Evolutionary conservation across 257 asterid species (phyloP).

Genomic region (Henckelia pumila): DNA sequence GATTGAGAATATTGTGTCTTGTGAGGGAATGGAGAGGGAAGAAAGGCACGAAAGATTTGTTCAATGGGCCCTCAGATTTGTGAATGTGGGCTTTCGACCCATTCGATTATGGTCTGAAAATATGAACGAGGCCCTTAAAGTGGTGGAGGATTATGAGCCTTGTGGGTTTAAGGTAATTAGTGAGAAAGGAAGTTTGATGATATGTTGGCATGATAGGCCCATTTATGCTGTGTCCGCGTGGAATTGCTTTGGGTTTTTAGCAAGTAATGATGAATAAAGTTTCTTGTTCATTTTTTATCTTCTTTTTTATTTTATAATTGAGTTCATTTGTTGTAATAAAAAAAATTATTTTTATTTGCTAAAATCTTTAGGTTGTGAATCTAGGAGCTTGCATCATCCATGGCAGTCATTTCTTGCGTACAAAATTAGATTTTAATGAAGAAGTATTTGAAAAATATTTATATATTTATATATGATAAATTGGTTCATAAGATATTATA

Average conservation of each 20-base stretch:
- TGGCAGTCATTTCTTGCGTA: no score
- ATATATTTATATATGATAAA: no score
- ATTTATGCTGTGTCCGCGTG: slow-evolving; percentile 59
- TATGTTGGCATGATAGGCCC: slow-evolving; percentile 66
- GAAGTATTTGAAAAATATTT: no score
- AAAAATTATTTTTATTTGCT: no score
- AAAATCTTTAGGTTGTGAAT: no score
- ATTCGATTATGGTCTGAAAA: slow-evolving; percentile 43
- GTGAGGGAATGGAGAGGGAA: slow-evolving; percentile 50
- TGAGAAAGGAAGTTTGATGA: slow-evolving; percentile 45
- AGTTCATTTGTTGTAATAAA: no score
- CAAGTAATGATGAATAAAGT: not conserved
- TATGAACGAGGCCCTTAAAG: slow-evolving; percentile 44
- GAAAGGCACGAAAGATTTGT: slow-evolving; percentile 52
- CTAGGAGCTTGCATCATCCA: no score
- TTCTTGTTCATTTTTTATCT: not conserved
- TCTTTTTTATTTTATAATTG: no score
- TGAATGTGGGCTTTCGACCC: slow-evolving; percentile 41
- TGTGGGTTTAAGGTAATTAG: slow-evolving; percentile 34
- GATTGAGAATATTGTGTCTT: slow-evolving; percentile 52
- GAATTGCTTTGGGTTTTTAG: slow-evolving; percentile 22
- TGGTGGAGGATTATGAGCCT: slow-evolving; percentile 30
- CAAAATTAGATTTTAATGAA: no score
- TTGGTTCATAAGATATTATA: no score
- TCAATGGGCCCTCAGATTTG: slow-evolving; percentile 42